These are phyloP conservation scores for Penicilliopsis zonata DNA, from an alignment of 495 filamentous ascomycete genomes.

Conservation along the genomic window DNA sequence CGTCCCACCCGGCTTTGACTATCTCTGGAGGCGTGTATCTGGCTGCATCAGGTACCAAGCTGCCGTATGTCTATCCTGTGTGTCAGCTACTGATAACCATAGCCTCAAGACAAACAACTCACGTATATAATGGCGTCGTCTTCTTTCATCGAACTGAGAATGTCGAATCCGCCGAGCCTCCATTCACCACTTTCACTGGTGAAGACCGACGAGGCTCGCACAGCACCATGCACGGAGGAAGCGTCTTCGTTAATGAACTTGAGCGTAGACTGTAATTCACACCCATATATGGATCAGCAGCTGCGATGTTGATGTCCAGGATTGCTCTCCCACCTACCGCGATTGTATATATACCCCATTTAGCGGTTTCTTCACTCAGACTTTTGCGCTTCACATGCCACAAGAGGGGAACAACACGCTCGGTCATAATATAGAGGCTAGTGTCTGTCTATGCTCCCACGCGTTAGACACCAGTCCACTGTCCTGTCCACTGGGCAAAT, in stretches of 20 bases:
- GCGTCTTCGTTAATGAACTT: slow-evolving; percentile 96
- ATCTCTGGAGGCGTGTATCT: slow-evolving; percentile 81
- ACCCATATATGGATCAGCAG: slow-evolving; percentile 2
- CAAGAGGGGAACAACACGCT: slow-evolving; percentile 68
- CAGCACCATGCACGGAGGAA: slow-evolving; percentile 73
- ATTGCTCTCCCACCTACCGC: slow-evolving; percentile 54
- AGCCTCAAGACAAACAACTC: slow-evolving; percentile 13
- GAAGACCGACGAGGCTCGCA: slow-evolving; percentile 76
- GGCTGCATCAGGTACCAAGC: slow-evolving; percentile 69
- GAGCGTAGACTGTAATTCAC: slow-evolving; percentile 54
- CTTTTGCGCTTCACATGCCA: slow-evolving; percentile 82
- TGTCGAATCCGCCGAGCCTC: slow-evolving; percentile 90
- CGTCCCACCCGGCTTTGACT: slow-evolving; percentile 75
- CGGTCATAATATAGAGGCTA: slow-evolving; percentile 91
- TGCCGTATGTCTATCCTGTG: slow-evolving; percentile 60
- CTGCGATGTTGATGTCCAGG: not conserved
- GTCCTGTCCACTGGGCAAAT: slow-evolving; percentile 3
- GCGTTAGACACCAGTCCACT: slow-evolving; percentile 3
- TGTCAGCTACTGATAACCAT: slow-evolving; percentile 6
- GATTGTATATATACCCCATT: slow-evolving; percentile 85
- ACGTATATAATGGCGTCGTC: slow-evolving; percentile 89
- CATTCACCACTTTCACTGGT: slow-evolving; percentile 94
- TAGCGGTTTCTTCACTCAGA: slow-evolving; percentile 75
- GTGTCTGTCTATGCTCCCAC: slow-evolving; percentile 57
- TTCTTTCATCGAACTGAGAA: slow-evolving; percentile 89